Conservation (phyloP, 2,329 filamentous ascomycete species). For the Byssoonygena ceratinophila region DNA sequence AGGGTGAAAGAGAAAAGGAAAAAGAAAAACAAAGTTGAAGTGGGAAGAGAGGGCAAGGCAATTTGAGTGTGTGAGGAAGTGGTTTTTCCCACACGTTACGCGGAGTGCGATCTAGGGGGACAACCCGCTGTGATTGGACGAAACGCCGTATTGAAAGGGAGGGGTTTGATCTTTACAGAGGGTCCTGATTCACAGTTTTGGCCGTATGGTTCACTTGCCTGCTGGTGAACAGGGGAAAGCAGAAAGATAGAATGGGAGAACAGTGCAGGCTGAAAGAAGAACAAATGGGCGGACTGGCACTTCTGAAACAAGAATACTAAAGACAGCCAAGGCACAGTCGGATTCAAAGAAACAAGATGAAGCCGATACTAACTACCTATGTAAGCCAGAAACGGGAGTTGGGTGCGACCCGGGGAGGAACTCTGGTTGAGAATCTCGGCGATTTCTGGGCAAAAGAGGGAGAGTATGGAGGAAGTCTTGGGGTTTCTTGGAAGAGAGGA, state of each 20-base stretch:
- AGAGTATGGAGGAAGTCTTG: conserved; percentile 11
- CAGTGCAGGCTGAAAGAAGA: background rate
- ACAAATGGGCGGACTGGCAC: background rate
- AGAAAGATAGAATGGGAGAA: background rate
- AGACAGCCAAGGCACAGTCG: background rate
- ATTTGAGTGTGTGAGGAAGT: background rate
- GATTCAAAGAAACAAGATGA: too few species aligned
- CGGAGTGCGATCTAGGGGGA: background rate
- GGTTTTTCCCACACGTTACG: conserved; percentile 7
- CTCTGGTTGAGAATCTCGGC: conserved; percentile 8
- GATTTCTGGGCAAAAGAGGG: conserved; percentile 7
- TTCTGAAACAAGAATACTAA: background rate
- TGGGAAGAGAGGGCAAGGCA: background rate
- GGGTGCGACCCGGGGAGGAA: conserved; percentile 3
- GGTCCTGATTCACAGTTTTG: background rate
- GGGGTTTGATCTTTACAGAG: conserved; percentile 1
- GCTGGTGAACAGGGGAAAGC: background rate
- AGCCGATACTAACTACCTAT: background rate
- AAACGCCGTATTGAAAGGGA: background rate
- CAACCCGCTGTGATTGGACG: conserved; percentile 3
- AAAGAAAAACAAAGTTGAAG: background rate
- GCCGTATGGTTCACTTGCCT: background rate
- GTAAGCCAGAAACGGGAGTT: background rate
- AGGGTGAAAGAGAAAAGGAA: conserved; percentile 11
- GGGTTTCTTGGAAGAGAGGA: conserved; percentile 14